A percentile compares a stretch with the other conserved stretches of the same genome.
Evolutionary conservation across 108 stramenopile genomes (phyloP).

Genomic region (Pseudonitzschia delicatissima): DNA sequence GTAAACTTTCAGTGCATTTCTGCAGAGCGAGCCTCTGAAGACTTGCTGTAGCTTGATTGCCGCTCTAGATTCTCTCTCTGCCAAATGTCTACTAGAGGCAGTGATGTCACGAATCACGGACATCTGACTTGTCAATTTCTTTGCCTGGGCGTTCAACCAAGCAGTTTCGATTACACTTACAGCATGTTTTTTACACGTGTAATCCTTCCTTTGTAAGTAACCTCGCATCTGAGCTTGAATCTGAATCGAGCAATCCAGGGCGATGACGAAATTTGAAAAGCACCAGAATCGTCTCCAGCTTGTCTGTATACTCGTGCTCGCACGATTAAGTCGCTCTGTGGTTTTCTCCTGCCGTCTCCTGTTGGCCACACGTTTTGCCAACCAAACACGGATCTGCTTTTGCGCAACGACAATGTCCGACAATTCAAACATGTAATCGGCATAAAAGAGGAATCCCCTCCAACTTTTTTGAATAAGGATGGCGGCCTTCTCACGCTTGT

Average conservation of each 20-base stretch:
- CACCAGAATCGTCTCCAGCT: conserved; percentile 28
- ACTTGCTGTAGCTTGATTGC: conserved; percentile 8
- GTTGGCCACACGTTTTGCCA: conserved; percentile 20
- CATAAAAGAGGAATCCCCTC: conserved; percentile 43
- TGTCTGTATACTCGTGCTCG: conserved; percentile 21
- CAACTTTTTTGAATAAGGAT: conserved; percentile 45
- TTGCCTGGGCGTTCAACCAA: conserved; percentile 13
- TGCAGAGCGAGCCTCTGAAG: conserved; percentile 9
- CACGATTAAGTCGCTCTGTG: conserved; percentile 15
- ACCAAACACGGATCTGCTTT: conserved; percentile 51
- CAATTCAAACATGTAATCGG: conserved; percentile 48
- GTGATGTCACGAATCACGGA: neutral
- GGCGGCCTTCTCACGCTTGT: conserved; percentile 29
- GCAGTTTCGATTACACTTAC: conserved; percentile 11
- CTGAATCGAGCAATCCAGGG: conserved; percentile 32
- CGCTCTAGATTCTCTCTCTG: conserved; percentile 1
- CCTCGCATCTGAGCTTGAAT: conserved; percentile 38
- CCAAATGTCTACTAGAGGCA: conserved; percentile 3
- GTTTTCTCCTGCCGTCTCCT: conserved; percentile 6
- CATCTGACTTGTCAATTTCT: neutral
- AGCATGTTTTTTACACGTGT: neutral
- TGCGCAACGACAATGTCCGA: conserved; percentile 59
- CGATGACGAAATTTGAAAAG: conserved; percentile 23
- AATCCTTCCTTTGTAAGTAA: conserved; percentile 11
- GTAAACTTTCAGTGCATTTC: conserved; percentile 14